These are phyloP conservation scores for Raffaelea ambrosiae DNA, from an alignment of 2,329 filamentous ascomycete species.

Conservation along the genomic window DNA sequence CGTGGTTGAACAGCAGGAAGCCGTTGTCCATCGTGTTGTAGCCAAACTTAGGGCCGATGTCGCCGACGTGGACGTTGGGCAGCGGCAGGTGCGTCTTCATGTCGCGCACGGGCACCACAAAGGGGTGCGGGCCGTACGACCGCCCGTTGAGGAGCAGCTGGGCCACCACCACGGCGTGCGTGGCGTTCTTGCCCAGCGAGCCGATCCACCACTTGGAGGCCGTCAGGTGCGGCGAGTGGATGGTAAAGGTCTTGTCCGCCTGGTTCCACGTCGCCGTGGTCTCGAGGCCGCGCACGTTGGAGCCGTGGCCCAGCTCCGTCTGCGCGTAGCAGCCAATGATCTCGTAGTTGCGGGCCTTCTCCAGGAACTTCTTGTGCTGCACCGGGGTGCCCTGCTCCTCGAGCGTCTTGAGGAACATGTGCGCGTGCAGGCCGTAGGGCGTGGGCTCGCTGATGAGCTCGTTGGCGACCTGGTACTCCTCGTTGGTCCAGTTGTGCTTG, in stretches of 20 bases:
- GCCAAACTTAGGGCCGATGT: slow-evolving; percentile 73
- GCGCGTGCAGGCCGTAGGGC: slow-evolving; percentile 63
- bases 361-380: slow-evolving; percentile 65
- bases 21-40: slow-evolving; percentile 81
- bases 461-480: slow-evolving; percentile 57
- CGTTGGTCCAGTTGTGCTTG: slow-evolving; percentile 57
- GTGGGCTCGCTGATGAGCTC: slow-evolving; percentile 63
- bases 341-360: slow-evolving; percentile 59
- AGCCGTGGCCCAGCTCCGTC: slow-evolving; percentile 72
- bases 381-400: slow-evolving; percentile 63
- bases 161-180: slow-evolving; percentile 71
- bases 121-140: slow-evolving; percentile 67
- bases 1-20: slow-evolving; percentile 67
- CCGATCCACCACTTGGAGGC: slow-evolving; percentile 83
- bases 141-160: slow-evolving; percentile 64
- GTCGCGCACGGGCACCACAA: slow-evolving; percentile 67
- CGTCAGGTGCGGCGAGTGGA: slow-evolving; percentile 66
- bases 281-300: slow-evolving; percentile 65
- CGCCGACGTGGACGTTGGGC: slow-evolving; percentile 63
- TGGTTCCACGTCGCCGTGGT: slow-evolving; percentile 67
- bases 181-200: slow-evolving; percentile 65
- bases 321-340: slow-evolving; percentile 75
- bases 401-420: slow-evolving; percentile 46
- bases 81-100: slow-evolving; percentile 59
- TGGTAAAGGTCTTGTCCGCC: slow-evolving; percentile 63